Evolutionary conservation across 2,329 filamentous ascomycete genomes (phyloP).

Genomic region (Coniochaeta hoffmannii): DNA sequence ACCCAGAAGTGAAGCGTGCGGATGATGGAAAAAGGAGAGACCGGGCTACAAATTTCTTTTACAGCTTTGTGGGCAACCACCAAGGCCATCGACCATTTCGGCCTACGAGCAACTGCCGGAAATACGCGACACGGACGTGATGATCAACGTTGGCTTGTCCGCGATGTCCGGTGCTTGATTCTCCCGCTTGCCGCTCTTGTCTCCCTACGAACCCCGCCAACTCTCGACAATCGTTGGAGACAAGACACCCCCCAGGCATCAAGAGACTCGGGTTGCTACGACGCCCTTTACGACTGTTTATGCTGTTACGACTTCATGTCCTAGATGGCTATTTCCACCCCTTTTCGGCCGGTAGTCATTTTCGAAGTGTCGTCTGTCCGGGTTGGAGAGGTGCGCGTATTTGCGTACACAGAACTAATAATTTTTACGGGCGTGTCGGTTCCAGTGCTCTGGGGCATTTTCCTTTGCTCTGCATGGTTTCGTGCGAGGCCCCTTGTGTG

Average conservation of each 20-base stretch:
- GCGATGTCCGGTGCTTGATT: not conserved
- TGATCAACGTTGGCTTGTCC: conserved; percentile 2
- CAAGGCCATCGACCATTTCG: conserved; percentile 1
- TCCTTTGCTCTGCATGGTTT: not conserved
- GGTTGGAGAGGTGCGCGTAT: not conserved
- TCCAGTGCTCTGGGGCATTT: not conserved
- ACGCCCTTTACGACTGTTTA: conserved; percentile 5
- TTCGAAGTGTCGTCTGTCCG: not conserved
- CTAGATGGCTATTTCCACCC: conserved; percentile 4
- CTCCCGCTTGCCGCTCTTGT: not conserved
- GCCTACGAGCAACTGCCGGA: not conserved
- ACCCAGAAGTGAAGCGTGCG: not conserved
- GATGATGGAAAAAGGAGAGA: not conserved
- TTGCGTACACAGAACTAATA: not conserved
- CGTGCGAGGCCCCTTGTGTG: not conserved
- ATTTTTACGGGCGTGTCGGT: not conserved
- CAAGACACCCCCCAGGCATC: not conserved
- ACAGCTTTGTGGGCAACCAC: conserved; percentile 4
- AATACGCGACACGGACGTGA: not conserved
- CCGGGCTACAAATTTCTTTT: conserved; percentile 3
- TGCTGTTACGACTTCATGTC: conserved; percentile 7
- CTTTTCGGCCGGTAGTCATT: not conserved
- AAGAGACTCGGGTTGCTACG: conserved; percentile 1
- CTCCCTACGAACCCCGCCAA: not conserved
- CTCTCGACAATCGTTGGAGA: not conserved